Conservation (phyloP, 495 filamentous ascomycete genomes). For the Aspergillus baeticus region DNA sequence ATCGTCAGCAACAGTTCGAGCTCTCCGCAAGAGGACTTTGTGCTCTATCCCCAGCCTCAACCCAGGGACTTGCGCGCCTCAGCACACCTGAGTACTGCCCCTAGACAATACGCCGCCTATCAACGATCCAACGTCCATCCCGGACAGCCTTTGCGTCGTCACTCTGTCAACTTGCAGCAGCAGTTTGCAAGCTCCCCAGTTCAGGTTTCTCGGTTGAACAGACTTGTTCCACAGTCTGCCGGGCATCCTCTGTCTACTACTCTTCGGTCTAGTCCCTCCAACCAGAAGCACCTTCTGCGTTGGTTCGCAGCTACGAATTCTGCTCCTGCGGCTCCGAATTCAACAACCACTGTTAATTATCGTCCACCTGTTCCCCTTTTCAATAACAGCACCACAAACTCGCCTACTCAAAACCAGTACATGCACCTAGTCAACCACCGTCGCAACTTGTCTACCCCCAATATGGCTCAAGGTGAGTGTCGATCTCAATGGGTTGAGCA, state of each 20-base stretch:
- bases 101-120: constrained; percentile 35
- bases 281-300: constrained; percentile 34
- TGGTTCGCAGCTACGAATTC: constrained; percentile 38
- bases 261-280: constrained; percentile 43
- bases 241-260: constrained; percentile 40
- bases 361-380: constrained; percentile 57
- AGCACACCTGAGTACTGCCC: constrained; percentile 39
- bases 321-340: constrained; percentile 16
- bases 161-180: constrained; percentile 35
- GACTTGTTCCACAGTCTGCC: constrained; percentile 36
- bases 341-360: constrained; percentile 28
- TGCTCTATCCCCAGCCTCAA: constrained; percentile 42
- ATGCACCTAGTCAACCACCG: constrained; percentile 21
- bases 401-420: constrained; percentile 26
- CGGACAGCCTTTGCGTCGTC: constrained; percentile 34
- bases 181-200: constrained; percentile 35
- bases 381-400: constrained; percentile 34
- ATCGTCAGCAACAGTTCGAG: constrained; percentile 23
- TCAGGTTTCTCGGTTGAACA: constrained; percentile 37
- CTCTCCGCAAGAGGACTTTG: constrained; percentile 43
- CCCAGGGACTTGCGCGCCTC: constrained; percentile 35
- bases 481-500: not conserved
- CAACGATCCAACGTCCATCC: constrained; percentile 33
- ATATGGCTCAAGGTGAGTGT: constrained; percentile 33
- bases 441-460: constrained; percentile 44